These are phyloP conservation scores for Microsporum audouinii DNA, from an alignment of 2,329 filamentous ascomycete species.

Conservation along the genomic window DNA sequence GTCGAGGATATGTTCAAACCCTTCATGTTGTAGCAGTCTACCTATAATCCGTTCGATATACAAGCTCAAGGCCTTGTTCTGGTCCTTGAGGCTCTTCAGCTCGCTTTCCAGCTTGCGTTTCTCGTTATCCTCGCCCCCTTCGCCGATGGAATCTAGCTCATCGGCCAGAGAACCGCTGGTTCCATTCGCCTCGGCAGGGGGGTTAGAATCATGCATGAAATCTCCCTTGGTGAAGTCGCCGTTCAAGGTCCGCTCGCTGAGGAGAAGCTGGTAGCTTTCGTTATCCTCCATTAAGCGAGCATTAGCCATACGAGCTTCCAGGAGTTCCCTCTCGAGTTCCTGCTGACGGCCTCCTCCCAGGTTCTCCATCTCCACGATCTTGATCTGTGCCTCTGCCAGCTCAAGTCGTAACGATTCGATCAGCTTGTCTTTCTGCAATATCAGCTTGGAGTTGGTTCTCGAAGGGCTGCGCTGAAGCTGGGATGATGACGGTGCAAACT, in stretches of 20 bases:
- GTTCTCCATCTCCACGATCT: constrained; percentile 87
- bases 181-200: constrained; percentile 27
- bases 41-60: constrained; percentile 99
- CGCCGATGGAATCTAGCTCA: constrained; percentile 64
- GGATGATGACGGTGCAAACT: constrained; percentile 69
- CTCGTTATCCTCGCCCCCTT: constrained; percentile 49
- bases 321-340: constrained; percentile 78
- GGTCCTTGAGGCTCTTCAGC: constrained; percentile 67
- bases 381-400: constrained; percentile 88
- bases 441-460: constrained; percentile 74
- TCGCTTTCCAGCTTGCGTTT: constrained; percentile 63
- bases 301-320: constrained; percentile 91
- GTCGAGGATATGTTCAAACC: constrained; percentile 87
- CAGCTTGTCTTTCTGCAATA: constrained; percentile 90
- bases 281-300: constrained; percentile 96
- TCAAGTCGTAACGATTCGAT: constrained; percentile 88
- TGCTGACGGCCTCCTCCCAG: constrained; percentile 75
- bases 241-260: constrained; percentile 90
- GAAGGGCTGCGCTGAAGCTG: constrained; percentile 80
- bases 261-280: constrained; percentile 89
- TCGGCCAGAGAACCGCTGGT: constrained; percentile 60
- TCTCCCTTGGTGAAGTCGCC: constrained; percentile 79
- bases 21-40: constrained; percentile 81
- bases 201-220: constrained; percentile 51
- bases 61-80: constrained; percentile 92